phyloP scores from a whole-genome alignment of 2,329 filamentous ascomycete genomes.

The Colletotrichum trifolii region DNA sequence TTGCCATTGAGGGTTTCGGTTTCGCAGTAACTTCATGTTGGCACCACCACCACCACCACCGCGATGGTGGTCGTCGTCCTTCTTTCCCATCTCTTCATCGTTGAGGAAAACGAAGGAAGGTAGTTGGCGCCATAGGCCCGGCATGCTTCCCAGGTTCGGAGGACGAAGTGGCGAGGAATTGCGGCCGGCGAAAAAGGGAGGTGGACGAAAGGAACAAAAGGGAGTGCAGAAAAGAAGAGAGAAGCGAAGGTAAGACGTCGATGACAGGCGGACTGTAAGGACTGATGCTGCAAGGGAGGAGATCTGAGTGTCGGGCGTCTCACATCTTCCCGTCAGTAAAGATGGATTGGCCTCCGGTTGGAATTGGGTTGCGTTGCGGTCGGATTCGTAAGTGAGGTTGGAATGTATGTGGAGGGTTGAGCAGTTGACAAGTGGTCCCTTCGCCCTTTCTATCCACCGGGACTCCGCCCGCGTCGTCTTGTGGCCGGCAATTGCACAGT shows the following conservation, averaged over 20 bases:
- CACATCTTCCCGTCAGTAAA: conserved; percentile 32
- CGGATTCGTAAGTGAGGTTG: too few relatives aligned
- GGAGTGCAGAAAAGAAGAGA: conserved; percentile 16
- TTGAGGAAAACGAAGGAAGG: conserved; percentile 56
- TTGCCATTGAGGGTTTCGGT: conserved; percentile 51
- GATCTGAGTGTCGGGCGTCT: conserved; percentile 29
- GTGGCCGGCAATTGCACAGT: conserved; percentile 24
- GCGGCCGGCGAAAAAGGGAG: conserved; percentile 15
- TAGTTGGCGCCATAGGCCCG: conserved; percentile 45
- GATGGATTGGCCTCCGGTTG: neutral
- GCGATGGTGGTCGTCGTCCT: conserved; percentile 65
- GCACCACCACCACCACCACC: conserved; percentile 26
- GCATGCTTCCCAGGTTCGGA: conserved; percentile 46
- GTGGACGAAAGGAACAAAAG: conserved; percentile 5
- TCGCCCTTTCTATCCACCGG: neutral
- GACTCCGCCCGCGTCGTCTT: neutral
- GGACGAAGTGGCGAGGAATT: conserved; percentile 6
- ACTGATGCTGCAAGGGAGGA: conserved; percentile 15
- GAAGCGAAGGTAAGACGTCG: conserved; percentile 20
- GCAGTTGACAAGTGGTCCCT: neutral
- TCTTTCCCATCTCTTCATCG: conserved; percentile 69
- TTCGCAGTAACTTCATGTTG: conserved; percentile 39
- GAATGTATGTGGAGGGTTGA: too few relatives aligned
- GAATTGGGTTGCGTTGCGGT: too few relatives aligned
- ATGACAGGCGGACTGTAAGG: conserved; percentile 12